Evolutionary conservation across 2,329 filamentous ascomycete genomes (phyloP), one percentile per base, ranked within the genome.

Genomic region (Blastomyces emzantsi): DNA sequence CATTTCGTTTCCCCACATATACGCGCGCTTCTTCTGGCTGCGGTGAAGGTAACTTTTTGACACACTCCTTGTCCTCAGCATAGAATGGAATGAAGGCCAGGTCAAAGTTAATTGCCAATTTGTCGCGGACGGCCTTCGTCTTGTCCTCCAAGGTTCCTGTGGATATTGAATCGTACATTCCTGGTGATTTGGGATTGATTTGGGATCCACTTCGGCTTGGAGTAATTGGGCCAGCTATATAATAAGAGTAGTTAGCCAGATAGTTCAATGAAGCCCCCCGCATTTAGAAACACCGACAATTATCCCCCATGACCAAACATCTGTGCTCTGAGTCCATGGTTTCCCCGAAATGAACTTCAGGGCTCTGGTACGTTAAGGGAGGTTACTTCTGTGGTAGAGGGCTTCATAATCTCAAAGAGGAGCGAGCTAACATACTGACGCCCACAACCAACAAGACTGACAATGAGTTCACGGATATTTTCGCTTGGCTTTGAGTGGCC

Each of bases 281-380:
- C 5, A 59, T 49, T 49, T 57, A 19, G 30, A 17, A 58, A 17
- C 17, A 66, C 65, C 61, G 7, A 65, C 65, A 63, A 68, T 64
- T 64, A 68, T 68, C 13, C 64, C 65, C 66, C 66, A 68, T 56
- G 66, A 67, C 65, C 66, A 68, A 62, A 68, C 52, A 60, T 68
- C 65, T 57, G 63, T 66, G 43, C 61, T 65, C 45, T 65, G 36
- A 57, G 49, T 63, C 67, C 65, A 68, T 30, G 65, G 28, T 55
- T 68, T 68, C 9, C 63, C 63, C 63, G 33, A 67, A 68, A 56
- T 54, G 58, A 28, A 66, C 64, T 63, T 66, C 67, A 59, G 64
- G 64, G 60, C 64, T 68, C 28, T 64, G 63, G 57, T 67, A 67
- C 9, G 66, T 67, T 22, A 67, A 67, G 47, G 3, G 66, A 64